A percentile compares a stretch with the other conserved stretches of the same genome.
Evolutionary conservation across 352 stramenopile species (phyloP).

Genomic region (Elongisporangium anandrum): DNA sequence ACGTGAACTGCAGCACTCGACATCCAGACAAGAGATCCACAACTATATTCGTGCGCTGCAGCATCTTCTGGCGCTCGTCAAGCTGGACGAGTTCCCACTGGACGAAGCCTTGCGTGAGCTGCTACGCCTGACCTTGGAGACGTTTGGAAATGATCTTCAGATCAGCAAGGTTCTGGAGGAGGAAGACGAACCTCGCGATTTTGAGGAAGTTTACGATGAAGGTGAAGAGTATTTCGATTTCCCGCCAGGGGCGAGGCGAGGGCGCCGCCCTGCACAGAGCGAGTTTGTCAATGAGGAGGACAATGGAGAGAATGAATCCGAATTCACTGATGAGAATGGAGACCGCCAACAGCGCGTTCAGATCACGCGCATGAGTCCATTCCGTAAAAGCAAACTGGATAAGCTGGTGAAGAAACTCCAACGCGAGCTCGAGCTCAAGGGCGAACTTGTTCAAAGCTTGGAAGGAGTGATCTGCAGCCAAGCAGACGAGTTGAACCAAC

Average conservation of each 20-base stretch:
- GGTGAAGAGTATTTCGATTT: conserved; percentile 37
- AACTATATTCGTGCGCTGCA: conserved; percentile 57
- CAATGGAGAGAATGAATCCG: conserved; percentile 6
- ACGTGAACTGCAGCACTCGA: conserved; percentile 46
- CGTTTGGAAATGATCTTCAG: conserved; percentile 48
- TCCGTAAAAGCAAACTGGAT: conserved; percentile 65
- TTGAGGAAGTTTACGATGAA: conserved; percentile 57
- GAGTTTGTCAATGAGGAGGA: conserved; percentile 6
- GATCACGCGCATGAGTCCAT: conserved; percentile 56
- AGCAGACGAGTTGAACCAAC: conserved; percentile 31
- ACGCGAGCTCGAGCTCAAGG: conserved; percentile 37
- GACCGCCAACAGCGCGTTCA: conserved; percentile 13
- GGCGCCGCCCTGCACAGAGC: conserved; percentile 13
- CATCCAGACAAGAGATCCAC: conserved; percentile 43
- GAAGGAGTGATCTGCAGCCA: conserved; percentile 57
- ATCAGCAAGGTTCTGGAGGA: conserved; percentile 47
- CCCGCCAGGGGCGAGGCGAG: conserved; percentile 10
- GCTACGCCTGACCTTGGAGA: conserved; percentile 52
- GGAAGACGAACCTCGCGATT: conserved; percentile 56
- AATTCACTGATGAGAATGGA: conserved; percentile 6
- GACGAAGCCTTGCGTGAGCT: conserved; percentile 75
- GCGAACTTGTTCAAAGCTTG: conserved; percentile 40
- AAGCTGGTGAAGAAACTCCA: conserved; percentile 55
- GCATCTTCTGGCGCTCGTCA: conserved; percentile 66
- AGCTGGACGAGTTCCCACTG: conserved; percentile 69